Evolutionary conservation across 106 monocot species (phyloP), one percentile per base, ranked within the genome.

Genomic region (Dendrobium officinale): DNA sequence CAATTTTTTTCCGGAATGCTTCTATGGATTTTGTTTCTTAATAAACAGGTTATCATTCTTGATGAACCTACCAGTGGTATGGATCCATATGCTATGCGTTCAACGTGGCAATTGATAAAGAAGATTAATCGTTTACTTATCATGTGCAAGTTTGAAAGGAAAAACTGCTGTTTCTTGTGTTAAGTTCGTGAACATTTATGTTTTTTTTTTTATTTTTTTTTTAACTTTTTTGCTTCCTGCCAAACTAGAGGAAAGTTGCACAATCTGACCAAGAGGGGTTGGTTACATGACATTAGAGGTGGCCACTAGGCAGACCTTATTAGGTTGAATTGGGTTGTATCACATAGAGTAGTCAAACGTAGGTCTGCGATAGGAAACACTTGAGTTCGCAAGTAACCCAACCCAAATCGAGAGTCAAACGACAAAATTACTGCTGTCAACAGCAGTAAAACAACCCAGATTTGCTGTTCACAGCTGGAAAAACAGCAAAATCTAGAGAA

Each of bases 51-150:
- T 56, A 82, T 95, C 51, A 95, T 95, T 85, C 87, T 95, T 86
- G 95, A 95, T 88, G 95, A 95, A 83, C 95, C 95, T 80, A 96
- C 96, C 37, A 96, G 93, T 88, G 96, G 96, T 44, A 96, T 96
- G 96, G 96, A 96, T 90, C 96, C 96, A 84, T 93, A 93, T 78
- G 91, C 96, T 58, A 93, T 91, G 93, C 87, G 89, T 51, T 93
- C 93, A 42, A 93, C 89, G 41, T 96, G 96, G 96, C 93, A 96
- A 80, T 77, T 96, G 67, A 93, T 96, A 87, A 93, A 93, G 80
- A 91, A 85, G 75, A 90, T 89, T 55, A 16, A 1, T 18, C 55
- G 3, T 55, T 55, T 55, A 19, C 15, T 55, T 55, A 17, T 55
- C 19, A 55, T 55, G 55, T 3, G 3, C 55, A 13, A 55, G 55